Evolutionary conservation across 1,284 basidiomycete species (phyloP).

Genomic region (Trichosporon coremiiforme): DNA sequence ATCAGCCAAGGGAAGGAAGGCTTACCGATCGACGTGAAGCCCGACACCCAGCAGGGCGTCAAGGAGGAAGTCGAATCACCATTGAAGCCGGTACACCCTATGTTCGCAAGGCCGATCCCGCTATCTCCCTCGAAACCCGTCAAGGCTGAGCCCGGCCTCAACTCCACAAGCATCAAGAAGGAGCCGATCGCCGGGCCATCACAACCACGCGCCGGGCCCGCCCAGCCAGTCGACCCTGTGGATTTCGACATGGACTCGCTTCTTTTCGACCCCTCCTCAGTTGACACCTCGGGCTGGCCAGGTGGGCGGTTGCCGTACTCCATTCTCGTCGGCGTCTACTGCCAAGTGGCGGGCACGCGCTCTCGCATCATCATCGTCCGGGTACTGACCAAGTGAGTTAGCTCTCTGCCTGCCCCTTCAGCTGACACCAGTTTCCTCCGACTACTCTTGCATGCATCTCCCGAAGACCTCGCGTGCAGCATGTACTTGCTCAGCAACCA

Average conservation of each 20-base stretch:
- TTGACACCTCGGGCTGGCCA: constrained; percentile 54
- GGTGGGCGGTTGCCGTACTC: constrained; percentile 68
- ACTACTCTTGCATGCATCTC: constrained; percentile 68
- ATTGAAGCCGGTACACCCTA: constrained; percentile 28
- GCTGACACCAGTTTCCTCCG: constrained; percentile 61
- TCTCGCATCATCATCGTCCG: constrained; percentile 81
- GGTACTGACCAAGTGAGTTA: constrained; percentile 69
- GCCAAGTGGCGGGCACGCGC: constrained; percentile 71
- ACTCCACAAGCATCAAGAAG: constrained; percentile 16
- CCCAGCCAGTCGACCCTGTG: constrained; percentile 45
- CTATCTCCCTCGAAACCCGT: not conserved
- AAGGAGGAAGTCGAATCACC: not conserved
- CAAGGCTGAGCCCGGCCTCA: not conserved
- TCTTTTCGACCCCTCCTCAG: constrained; percentile 56
- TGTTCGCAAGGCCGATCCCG: constrained; percentile 30
- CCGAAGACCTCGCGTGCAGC: constrained; percentile 71
- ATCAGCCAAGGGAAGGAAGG: constrained; percentile 14
- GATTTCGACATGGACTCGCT: constrained; percentile 57
- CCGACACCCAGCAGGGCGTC: constrained; percentile 19
- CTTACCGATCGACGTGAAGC: not conserved
- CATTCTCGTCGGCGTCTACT: constrained; percentile 75
- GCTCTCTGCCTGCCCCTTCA: not conserved
- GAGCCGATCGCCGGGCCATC: constrained; percentile 29
- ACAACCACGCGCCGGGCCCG: constrained; percentile 29
- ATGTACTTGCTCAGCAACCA: constrained; percentile 89